Conservation (phyloP, 2,329 filamentous ascomycete genomes). For the Diplodia sapinea region DNA sequence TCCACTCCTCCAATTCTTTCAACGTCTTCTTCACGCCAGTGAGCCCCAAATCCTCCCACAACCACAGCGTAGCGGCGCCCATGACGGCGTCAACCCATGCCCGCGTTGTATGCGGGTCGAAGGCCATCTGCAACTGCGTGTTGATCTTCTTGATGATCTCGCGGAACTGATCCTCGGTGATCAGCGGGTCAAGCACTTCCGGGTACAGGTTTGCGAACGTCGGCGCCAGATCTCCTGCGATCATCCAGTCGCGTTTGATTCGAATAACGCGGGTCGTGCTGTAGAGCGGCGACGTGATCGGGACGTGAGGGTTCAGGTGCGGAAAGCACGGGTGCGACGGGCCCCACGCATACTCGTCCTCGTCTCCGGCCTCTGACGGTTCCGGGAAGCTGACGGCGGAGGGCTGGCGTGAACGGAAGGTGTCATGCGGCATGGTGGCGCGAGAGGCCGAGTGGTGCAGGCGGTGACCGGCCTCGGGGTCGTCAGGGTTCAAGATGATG, state of each 20-base stretch:
- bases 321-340: conserved; percentile 93
- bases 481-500: conserved; percentile 24
- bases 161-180: conserved; percentile 87
- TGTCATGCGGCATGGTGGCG: conserved; percentile 28
- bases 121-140: conserved; percentile 73
- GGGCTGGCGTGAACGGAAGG: conserved; percentile 25
- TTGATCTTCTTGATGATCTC: conserved; percentile 83
- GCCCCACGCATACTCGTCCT: conserved; percentile 83
- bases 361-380: conserved; percentile 47
- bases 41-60: conserved; percentile 90
- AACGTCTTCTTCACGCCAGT: conserved; percentile 76
- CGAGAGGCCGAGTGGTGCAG: conserved; percentile 30
- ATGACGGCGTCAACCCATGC: conserved; percentile 82
- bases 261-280: conserved; percentile 85
- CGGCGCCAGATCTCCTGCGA: conserved; percentile 86
- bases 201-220: conserved; percentile 96
- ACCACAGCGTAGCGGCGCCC: conserved; percentile 84
- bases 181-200: conserved; percentile 86
- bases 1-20: conserved; percentile 74
- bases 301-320: conserved; percentile 90
- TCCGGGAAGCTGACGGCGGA: conserved; percentile 22
- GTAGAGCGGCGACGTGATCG: conserved; percentile 75
- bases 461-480: conserved; percentile 30
- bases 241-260: conserved; percentile 88
- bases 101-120: conserved; percentile 75